Base-by-base conservation (phyloP, 345 rosid species). In the Euclidium syriacum region DNA sequence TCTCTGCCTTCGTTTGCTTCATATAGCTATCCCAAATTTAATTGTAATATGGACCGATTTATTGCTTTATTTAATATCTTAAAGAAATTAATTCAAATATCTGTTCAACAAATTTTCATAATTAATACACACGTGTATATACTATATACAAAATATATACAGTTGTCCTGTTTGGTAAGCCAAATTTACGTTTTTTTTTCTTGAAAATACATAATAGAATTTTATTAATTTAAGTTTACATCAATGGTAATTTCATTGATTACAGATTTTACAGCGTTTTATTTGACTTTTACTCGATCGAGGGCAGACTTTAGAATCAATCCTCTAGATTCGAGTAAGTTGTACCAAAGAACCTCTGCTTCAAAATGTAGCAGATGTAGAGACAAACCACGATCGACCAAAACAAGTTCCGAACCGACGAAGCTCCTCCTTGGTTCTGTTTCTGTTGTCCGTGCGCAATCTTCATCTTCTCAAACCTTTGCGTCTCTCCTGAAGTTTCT, bases 21-120 rank as follows among this genome's bases (percentile, higher is more conserved):
- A 57, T 64, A 64, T 57, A 50, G 61, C 42, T 41, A 64, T 57
- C 59, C 50, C 11, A 50, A 62, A 49, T 64, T 57, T 56, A 71
- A 57, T 58, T 64, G 58, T 50, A 65, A 72, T 41, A 71, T 64
- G 75, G 75, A 64, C 75, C 71, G 61, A 64, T 42, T 71, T 27
- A 71, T 58, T 57, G 50, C 71, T 57, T 58, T 64, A 64, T 64
- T 71, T 58, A 49, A 56, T 71, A 48, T 49, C 65, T 57, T 48
- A 56, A 33, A 42, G 36, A 41, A 50, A 49, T 18, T n/a, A 64
- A 64, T 64, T 49, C 61, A 54, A 47, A 53, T 54, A 10, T n/a
- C 57, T 58, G 35, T 64, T 49, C 54, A 58, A 57, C 61, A 42
- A 64, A 25, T 42, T 57, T 49, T 56, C 48, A 33, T 63, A 25